Evolutionary conservation across 1,284 basidiomycete species (phyloP), one percentile per base, ranked within the genome.

Genomic region (Somion occarium): DNA sequence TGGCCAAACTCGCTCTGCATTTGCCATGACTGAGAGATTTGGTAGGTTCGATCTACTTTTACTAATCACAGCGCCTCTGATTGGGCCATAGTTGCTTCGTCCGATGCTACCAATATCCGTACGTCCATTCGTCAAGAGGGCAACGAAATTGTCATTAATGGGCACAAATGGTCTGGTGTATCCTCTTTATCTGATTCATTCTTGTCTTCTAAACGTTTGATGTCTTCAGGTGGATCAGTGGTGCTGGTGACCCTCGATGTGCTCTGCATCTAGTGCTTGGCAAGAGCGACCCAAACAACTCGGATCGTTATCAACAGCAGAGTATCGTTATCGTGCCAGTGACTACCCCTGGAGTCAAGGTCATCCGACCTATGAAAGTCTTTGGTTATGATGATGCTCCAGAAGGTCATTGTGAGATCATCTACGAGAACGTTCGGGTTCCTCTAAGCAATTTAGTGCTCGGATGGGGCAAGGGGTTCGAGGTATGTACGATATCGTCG

Each of bases 331-430:
- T 98, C 52, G 91, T 99, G 25, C 95, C 96, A 26, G 81, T 91
- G 19, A 83, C 93, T 64, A 67, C 90, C 0, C 85, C 88, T 45
- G 97, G 97, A 30, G 89, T 99, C 60, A 93, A 85, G 61, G 69
- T 98, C 50, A 78, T 98, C 54, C 83, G 96, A 19, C 87, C 93
- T 20, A 94, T 99, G 92, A 78, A 80, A 37, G 93, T 98, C 19
- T 88, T 94, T 60, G 94, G 93, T 2, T 96, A 93, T 63, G 94
- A 97, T 62, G 93, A 96, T 66, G 93, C 94, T 2, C 93, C 93
- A 1, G 93, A 95, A 66, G 95, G 96, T 1, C 96, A 99, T 65
- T 97, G 89, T 64, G 96, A 99, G 71, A 79, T 99, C 50, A 80
- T 91, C 54, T 99, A 98, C 63, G 89, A 96, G 22, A 91, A 97